Base-by-base conservation (phyloP, 139 green algal species). In the Chlamydomonas schloesseri region DNA sequence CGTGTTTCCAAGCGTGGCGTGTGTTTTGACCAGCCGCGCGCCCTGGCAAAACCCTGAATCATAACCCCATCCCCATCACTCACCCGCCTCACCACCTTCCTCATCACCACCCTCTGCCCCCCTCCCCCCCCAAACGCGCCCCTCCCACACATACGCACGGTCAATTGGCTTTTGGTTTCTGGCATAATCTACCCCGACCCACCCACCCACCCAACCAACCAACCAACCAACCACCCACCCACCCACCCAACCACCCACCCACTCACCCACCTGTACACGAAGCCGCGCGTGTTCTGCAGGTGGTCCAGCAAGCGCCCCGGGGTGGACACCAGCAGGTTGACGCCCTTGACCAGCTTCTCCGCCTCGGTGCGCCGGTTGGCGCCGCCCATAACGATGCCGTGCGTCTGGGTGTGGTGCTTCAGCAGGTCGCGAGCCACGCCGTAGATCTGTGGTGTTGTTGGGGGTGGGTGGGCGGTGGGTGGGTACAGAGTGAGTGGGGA, bases 251-350 rank as follows among this genome's bases (percentile, higher is more conserved):
- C 64, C 64, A 23, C 62, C 62, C 88, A 58, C 53, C 53, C 15
- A 13, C 53, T 23, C 55, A 17, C 55, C 18, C 55, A 62, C 55
- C 18, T 24, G 18, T 24, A 62, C 55, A 62, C 55, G 90, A 98
- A 98, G 64, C 95, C 95, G 88, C 89, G 91, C 57, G 96, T 98
- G 91, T 98, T 98, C 71, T 98, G 96, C 83, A 99, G 90, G 90
- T 99, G 97, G 84, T 99, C 97, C 76, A 99, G 96, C 86, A 99
- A 91, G n/a, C 97, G 92, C 6, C 97, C 97, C 0, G 97, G 97
- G 3, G 97, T 99, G 55, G 95, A 91, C 42, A 99, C 96, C 71
- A 99, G 90, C 81, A 99, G 89, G 93, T 98, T 99, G 37, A 98
- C 94, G 24, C 98, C 98, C 92, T 98, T 99, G 50, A 96, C 84